Percentiles rank a stretch among this genome's conserved stretches.
Conservation (phyloP, 1,139 yeast genomes). For the Yamadazyma buinensis region DNA sequence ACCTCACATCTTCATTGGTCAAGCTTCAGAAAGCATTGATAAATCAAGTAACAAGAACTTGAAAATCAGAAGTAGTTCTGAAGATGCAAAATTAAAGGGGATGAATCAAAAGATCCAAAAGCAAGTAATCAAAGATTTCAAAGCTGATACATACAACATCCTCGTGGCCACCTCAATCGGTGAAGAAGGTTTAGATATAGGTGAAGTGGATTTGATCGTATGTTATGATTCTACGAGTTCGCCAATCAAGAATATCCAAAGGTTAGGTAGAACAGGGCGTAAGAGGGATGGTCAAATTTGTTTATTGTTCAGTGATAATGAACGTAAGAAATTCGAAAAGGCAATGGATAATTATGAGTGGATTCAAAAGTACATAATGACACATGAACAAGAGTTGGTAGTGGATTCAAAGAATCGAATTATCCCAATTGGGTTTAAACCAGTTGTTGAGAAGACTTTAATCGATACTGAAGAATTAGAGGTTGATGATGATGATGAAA, state of each 20-base stretch:
- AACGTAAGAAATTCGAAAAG: conserved; percentile 71
- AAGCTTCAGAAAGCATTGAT: conserved; percentile 37
- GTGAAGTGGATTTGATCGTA: conserved; percentile 91
- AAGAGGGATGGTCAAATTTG: conserved; percentile 83
- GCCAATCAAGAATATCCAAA: conserved; percentile 88
- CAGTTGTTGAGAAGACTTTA: conserved; percentile 50
- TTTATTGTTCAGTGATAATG: conserved; percentile 75
- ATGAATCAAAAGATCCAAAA: conserved; percentile 75
- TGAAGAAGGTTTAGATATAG: conserved; percentile 97
- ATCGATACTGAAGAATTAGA: conserved; percentile 63
- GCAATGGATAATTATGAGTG: conserved; percentile 82
- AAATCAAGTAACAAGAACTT: conserved; percentile 25
- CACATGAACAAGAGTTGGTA: conserved; percentile 33
- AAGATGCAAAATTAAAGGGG: conserved; percentile 50
- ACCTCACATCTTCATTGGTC: conserved; percentile 93
- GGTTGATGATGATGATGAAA: conserved; percentile 62
- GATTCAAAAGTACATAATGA: conserved; percentile 64
- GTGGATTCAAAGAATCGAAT: conserved; percentile 53
- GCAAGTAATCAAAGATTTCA: conserved; percentile 69
- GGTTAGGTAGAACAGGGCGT: conserved; percentile 99
- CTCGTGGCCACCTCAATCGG: conserved; percentile 96
- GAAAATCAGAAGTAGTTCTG: conserved; percentile 34
- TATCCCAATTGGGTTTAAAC: conserved; percentile 54
- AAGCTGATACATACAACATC: conserved; percentile 66
- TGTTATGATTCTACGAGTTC: conserved; percentile 92